Conservation (phyloP, 1,139 yeast species). For the Scheffersomyces titani region DNA sequence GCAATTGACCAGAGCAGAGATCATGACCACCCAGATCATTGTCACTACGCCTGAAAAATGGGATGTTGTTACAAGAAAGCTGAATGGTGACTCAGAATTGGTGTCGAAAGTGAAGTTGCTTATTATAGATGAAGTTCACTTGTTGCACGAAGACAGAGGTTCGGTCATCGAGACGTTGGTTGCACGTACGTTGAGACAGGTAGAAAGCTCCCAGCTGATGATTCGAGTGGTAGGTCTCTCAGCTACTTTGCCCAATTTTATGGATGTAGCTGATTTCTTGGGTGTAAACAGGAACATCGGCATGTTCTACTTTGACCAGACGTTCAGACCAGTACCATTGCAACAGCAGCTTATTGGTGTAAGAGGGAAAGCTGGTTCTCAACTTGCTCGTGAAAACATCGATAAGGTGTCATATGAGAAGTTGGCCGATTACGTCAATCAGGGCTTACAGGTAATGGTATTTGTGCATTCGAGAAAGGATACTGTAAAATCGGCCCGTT, state of each 20-base stretch:
- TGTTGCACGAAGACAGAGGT: slow-evolving; percentile 96
- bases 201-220: slow-evolving; percentile 91
- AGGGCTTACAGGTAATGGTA: slow-evolving; percentile 92
- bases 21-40: slow-evolving; percentile 80
- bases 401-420: slow-evolving; percentile 81
- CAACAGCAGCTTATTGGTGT: slow-evolving; percentile 89
- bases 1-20: slow-evolving; percentile 86
- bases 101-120: slow-evolving; percentile 82
- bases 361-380: slow-evolving; percentile 72
- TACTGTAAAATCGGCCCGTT: slow-evolving; percentile 79
- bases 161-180: slow-evolving; percentile 95
- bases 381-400: slow-evolving; percentile 71
- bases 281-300: slow-evolving; percentile 90
- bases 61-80: slow-evolving; percentile 97
- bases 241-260: slow-evolving; percentile 91
- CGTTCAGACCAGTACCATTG: slow-evolving; percentile 92
- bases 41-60: slow-evolving; percentile 98
- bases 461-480: slow-evolving; percentile 96
- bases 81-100: slow-evolving; percentile 79
- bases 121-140: slow-evolving; percentile 94
- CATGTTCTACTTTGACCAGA: slow-evolving; percentile 90
- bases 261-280: slow-evolving; percentile 93
- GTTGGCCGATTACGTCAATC: slow-evolving; percentile 60
- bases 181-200: slow-evolving; percentile 92
- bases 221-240: slow-evolving; percentile 95